Base-by-base conservation (phyloP, 2,329 filamentous ascomycete species). In the Colletotrichum sp. region DNA sequence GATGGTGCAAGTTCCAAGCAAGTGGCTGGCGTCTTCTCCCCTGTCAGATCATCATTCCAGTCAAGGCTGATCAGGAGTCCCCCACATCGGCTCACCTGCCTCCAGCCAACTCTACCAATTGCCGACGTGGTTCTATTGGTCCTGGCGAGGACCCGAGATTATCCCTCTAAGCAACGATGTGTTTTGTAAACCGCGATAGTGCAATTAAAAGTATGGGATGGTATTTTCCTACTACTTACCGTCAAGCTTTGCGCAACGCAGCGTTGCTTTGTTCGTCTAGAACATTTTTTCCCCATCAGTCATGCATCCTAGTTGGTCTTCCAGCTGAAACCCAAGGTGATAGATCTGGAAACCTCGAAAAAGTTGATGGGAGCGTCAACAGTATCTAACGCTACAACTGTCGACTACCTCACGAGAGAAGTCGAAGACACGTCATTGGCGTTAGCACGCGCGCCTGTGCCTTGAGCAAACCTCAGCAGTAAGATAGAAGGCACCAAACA, bases 331-430 rank as follows among this genome's bases (percentile, higher is more conserved):
- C 44, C 1, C n/a, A 21, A 49, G 3, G 4, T 49, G n/a, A 21
- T 49, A 1, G n/a, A 21, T 13, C 18, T 6, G 3, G 3, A 49
- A 21, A 21, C n/a, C 10, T 2, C 6, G 4, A 4, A 4, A 12
- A 4, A 0, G 18, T 12, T 10, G 44, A 13, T 5, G 18, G 18
- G 6, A 12, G 10, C 44, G 6, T 49, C 6, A 21, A 7, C 10
- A 49, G 18, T 10, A 21, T 49, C 44, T n/a, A 2, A 12, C 7
- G 1, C 5, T 49, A n/a, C 9, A 6, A 12, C 39, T 2, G 39
- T n/a, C 18, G 18, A 49, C 9, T 21, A n/a, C 9, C 18, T 21
- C 39, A 21, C 39, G 18, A n/a, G 3, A n/a, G 39, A 49, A 7
- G 10, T 10, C 9, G 10, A 21, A 21, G 5, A 7, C 18, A 2